Base-by-base conservation (phyloP, 202 grass and related monocot species). In the Eragrostis tef region DNA sequence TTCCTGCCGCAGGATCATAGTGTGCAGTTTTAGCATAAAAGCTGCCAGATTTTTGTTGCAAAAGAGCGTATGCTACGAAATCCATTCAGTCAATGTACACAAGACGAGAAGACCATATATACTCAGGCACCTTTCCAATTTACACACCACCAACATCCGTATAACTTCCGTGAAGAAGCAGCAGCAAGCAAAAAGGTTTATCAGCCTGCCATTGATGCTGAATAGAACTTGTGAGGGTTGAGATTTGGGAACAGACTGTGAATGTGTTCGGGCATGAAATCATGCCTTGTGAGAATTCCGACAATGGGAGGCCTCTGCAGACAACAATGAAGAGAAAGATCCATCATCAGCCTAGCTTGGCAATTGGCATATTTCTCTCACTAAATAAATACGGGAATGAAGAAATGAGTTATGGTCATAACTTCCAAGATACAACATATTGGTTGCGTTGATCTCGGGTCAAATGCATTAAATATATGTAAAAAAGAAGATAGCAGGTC, bases 221-320 rank as follows among this genome's bases (percentile, higher is more conserved):
- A 80, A n/a, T 86, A 47, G 27, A 71, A 92, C 58, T 75, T 85
- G 73, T 78, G 79, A 86, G 83, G 83, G 34, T 98, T 83, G 62
- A 98, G 63, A 88, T 70, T 59, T 11, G 92, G 94, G 59, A 94
- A 94, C 19, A 98, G 68, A 64, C 47, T 80, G 2, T 93, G 88
- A 69, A 98, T 89, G 79, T 94, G 94, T 59, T 98, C 94, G 5
- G 77, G 90, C 72, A 94, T 83, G 77, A 98, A 98, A 82, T 98
- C 94, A 66, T 93, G 94, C 54, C 92, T 90, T 15, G 94, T 98
- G n/a, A 98, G 87, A 88, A 98, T 94, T 75, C 94, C 92, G 1
- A 94, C 88, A 64, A 94, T 89, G 7, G 94, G 94, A 66, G 86
- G 88, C 73, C 92, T 88, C 94, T 93, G 92, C 79, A 84, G 49